Base-by-base conservation (phyloP, 352 stramenopile genomes). In the Phytophthora sojae region DNA sequence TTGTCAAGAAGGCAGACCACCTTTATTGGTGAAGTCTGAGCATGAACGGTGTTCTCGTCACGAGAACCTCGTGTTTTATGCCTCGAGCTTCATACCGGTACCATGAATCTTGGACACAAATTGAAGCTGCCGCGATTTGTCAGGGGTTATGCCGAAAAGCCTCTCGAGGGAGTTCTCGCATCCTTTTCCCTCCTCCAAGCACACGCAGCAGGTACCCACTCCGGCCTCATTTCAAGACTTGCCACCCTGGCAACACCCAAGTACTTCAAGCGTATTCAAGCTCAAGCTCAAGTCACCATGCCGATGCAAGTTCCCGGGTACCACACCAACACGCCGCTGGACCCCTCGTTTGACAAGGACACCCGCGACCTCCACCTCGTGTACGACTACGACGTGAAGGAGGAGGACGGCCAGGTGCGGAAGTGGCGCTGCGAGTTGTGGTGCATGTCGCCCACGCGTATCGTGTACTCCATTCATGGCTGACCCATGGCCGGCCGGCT, bases 351-450 rank as follows among this genome's bases (percentile, higher is more conserved):
- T 64, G 72, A 88, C 57, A 56, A 82, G 56, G 80, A 88, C 57
- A 88, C 85, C 64, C 80, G 80, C 52, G 75, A 83, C 67, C 45
- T 85, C 11, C 77, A 85, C 62, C 64, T 87, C 29, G 26, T 88
- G 32, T 87, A 87, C 73, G 80, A 87, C 64, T 87, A 87, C 65
- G 70, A 85, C 55, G 77, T 73, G 15, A 67, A 85, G 49, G 66
- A 55, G 26, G 60, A 63, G 17, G 64, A 88, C 25, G 75, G 80
- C 56, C 81, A 78, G 58, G 71, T 75, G 23, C 52, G 81, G 51
- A 87, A 85, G 71, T 87, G 80, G 80, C 80, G 80, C 66, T 87
- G 85, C 69, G 80, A 85, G 70, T 77, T 87, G 77, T 87, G 77
- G 75, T 85, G 83, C 67, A 82, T 82, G 67, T 85, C 80, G 61